Evolutionary conservation across 441 rosid genomes (phyloP).

Genomic region (Mallotus japonicus): DNA sequence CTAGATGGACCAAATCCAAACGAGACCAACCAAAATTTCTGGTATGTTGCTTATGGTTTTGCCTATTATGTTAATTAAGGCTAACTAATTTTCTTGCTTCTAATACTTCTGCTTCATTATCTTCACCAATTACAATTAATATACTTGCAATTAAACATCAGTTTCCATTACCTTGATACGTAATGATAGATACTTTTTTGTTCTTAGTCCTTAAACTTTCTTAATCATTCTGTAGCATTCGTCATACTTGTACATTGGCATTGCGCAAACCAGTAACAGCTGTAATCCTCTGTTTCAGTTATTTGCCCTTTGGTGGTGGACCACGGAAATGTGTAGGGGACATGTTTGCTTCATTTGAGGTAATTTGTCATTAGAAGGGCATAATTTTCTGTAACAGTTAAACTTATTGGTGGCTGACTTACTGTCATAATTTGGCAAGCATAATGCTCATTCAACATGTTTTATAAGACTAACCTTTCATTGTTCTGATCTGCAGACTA

Average conservation of each 20-base stretch:
- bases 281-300: slow-evolving; percentile 44
- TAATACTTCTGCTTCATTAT: too few relatives aligned
- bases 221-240: too few relatives aligned
- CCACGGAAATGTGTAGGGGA: slow-evolving; percentile 96
- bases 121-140: not conserved
- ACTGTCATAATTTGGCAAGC: not conserved
- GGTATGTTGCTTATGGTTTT: slow-evolving; percentile 36
- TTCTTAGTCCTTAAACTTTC: too few relatives aligned
- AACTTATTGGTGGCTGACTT: not conserved
- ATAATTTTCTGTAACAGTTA: not conserved
- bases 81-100: not conserved
- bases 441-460: not conserved
- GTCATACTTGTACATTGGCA: not conserved
- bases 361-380: slow-evolving; percentile 14
- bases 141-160: not conserved
- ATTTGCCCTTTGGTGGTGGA: slow-evolving; percentile 99
- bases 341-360: slow-evolving; percentile 97
- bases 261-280: slow-evolving; percentile 9
- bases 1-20: slow-evolving; percentile 94
- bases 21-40: slow-evolving; percentile 93
- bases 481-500: slow-evolving; percentile 43
- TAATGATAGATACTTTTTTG: not conserved
- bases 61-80: slow-evolving; percentile 3
- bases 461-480: not conserved
- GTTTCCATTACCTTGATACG: not conserved